Conservation (phyloP, 2,329 filamentous ascomycete genomes). For the Lasiodiplodia hormozganensis region DNA sequence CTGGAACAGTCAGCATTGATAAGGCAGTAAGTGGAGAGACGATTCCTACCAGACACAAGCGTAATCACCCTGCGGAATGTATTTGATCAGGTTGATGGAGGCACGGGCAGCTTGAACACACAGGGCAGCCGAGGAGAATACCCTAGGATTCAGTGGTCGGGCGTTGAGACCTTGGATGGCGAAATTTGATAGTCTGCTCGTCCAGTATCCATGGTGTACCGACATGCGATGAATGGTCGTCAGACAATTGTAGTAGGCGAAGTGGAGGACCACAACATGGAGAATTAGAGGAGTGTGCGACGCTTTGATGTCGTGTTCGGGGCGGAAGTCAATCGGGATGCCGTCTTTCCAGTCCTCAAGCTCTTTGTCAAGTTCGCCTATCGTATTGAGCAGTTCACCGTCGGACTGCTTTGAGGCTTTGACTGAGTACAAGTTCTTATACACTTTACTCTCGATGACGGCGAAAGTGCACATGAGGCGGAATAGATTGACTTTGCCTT, state of each 20-base stretch:
- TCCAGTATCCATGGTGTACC: constrained; percentile 98
- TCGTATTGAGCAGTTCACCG: constrained; percentile 91
- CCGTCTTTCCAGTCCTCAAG: constrained; percentile 96
- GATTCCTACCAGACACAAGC: constrained; percentile 85
- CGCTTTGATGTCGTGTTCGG: constrained; percentile 93
- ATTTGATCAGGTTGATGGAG: constrained; percentile 92
- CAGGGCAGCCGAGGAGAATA: constrained; percentile 91
- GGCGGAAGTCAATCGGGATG: constrained; percentile 95
- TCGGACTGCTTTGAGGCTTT: constrained; percentile 91
- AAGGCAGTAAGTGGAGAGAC: background rate
- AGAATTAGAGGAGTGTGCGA: constrained; percentile 92
- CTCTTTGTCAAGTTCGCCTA: constrained; percentile 83
- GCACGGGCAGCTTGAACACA: constrained; percentile 93
- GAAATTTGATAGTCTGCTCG: constrained; percentile 90
- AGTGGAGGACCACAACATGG: constrained; percentile 92
- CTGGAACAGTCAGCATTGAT: constrained; percentile 50
- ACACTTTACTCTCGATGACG: constrained; percentile 90
- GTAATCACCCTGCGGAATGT: constrained; percentile 94
- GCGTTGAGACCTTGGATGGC: constrained; percentile 94
- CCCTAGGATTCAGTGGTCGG: constrained; percentile 85
- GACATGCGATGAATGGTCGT: constrained; percentile 99
- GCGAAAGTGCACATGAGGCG: constrained; percentile 90
- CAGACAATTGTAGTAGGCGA: constrained; percentile 96
- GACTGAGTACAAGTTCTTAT: constrained; percentile 90
- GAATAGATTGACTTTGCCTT: constrained; percentile 94